These are phyloP conservation scores for Trypanosomatidae sp. DNA, from an alignment of 208 protist species.

Conservation along the genomic window DNA sequence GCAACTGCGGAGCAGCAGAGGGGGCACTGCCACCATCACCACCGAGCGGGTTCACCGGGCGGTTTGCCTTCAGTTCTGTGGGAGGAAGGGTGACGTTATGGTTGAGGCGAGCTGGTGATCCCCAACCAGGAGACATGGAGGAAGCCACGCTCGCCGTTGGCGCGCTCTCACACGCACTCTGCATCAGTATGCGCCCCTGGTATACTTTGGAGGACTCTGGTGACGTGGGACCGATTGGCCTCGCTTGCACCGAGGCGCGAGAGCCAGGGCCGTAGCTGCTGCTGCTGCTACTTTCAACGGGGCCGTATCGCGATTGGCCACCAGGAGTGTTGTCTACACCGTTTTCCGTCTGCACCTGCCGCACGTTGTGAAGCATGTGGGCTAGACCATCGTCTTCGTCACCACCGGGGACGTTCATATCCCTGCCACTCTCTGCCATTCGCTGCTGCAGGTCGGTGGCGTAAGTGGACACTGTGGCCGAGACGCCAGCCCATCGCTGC, in stretches of 20 bases:
- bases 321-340: not conserved
- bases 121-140: not conserved
- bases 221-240: not conserved
- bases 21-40: not conserved
- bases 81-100: not conserved
- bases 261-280: not conserved
- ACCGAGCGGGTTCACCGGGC: slow-evolving; percentile 15
- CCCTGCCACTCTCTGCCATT: slow-evolving; percentile 21
- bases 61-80: not conserved
- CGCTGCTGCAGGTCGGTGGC: slow-evolving; percentile 50
- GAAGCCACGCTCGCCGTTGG: not conserved
- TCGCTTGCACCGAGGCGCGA: not conserved
- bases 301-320: slow-evolving; percentile 18
- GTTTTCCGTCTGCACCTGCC: slow-evolving; percentile 29
- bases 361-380: slow-evolving; percentile 41
- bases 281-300: slow-evolving; percentile 26
- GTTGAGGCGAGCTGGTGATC: not conserved
- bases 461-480: slow-evolving; percentile 40
- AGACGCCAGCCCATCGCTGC: slow-evolving; percentile 56
- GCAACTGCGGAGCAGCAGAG: not conserved
- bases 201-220: slow-evolving; percentile 6
- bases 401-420: not conserved
- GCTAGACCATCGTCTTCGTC: slow-evolving; percentile 45
- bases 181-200: slow-evolving; percentile 12
- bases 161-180: not conserved